Conservation (phyloP, 805 yeast species). For the Kodamaea restingae region DNA sequence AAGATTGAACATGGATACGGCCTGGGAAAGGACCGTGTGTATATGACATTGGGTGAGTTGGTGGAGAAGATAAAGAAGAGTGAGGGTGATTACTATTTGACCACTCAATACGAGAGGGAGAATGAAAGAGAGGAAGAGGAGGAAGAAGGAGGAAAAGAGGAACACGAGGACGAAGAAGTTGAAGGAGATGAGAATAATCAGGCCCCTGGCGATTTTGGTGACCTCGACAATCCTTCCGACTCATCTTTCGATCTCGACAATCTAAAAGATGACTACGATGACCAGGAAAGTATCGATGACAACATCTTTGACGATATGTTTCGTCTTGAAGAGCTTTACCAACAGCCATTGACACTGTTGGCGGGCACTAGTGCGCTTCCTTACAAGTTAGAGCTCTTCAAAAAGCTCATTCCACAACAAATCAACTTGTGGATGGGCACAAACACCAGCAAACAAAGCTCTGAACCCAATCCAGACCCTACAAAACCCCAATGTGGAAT, state of each 20-base stretch:
- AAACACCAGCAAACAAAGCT: conserved; percentile 13
- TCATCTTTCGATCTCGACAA: conserved; percentile 43
- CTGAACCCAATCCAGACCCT: conserved; percentile 2
- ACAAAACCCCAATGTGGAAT: conserved; percentile 24
- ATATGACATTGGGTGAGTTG: conserved; percentile 49
- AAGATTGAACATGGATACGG: conserved; percentile 64
- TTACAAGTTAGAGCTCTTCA: conserved; percentile 44
- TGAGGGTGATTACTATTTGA: conserved; percentile 50
- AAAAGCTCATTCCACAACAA: conserved; percentile 57
- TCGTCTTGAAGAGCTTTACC: conserved; percentile 51
- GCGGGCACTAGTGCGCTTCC: conserved; percentile 18
- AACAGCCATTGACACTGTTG: conserved; percentile 56
- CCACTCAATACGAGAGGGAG: conserved; percentile 59
- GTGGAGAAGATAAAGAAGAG: conserved; percentile 19
- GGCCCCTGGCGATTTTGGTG: too few species aligned
- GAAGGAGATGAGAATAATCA: conserved; percentile 15
- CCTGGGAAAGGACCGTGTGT: conserved; percentile 51
- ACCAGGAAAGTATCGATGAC: too few species aligned
- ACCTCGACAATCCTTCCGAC: conserved; percentile 22
- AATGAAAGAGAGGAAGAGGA: conserved; percentile 21
- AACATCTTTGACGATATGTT: conserved; percentile 19
- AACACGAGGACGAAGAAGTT: conserved; percentile 9
- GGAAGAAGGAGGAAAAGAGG: conserved; percentile 4
- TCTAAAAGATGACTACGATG: conserved; percentile 50
- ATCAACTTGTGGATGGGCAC: conserved; percentile 72